Base-by-base conservation (phyloP, 2,329 filamentous ascomycete species). In the Exophiala calicioides region DNA sequence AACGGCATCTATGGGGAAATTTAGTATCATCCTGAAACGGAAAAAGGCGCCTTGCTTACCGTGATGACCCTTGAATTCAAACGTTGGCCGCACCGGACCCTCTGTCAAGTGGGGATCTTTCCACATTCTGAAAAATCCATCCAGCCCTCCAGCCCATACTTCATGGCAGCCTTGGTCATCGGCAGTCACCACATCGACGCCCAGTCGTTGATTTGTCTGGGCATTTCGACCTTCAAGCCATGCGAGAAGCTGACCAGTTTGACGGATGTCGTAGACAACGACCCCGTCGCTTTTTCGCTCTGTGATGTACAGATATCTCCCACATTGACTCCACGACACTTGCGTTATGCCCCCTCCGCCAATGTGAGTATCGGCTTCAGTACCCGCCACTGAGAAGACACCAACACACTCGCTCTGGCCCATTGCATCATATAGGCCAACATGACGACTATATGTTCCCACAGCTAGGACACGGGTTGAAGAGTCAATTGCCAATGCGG, bases 91-190 rank as follows among this genome's bases (percentile, higher is more conserved):
- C 26, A 72, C 61, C 3, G 64, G 61, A 7, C 71, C 75, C 44
- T 67, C 67, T 15, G 55, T 58, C 29, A 60, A 55, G n/a, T 69
- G 64, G 1, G 74, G 68, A 47, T 74, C 66, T 31, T 62, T 66
- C 78, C 78, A 80, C 43, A 72, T 65, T 47, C 76, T 67, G 44
- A 79, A 67, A 13, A 56, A 58, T 0, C 81, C 81, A 66, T 84
- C 80, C 1, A 63, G 71, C 0, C 79, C 80, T 7, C 81, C 81
- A 34, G 69, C 73, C 79, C 79, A 83, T 15, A 84, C 63, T 57
- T 82, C 77, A 56, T 75, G 70, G 6, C 68, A 65, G 8, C 62
- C 65, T 19, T 60, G 58, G 15, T 63, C 34, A 40, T 64, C 35
- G 51, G 59, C 55, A 21, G 62, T n/a, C 8, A 69, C 66, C 4